Evolutionary conservation across 1,139 yeast genomes (phyloP).

Genomic region (Debaryomycetaceae sp.): DNA sequence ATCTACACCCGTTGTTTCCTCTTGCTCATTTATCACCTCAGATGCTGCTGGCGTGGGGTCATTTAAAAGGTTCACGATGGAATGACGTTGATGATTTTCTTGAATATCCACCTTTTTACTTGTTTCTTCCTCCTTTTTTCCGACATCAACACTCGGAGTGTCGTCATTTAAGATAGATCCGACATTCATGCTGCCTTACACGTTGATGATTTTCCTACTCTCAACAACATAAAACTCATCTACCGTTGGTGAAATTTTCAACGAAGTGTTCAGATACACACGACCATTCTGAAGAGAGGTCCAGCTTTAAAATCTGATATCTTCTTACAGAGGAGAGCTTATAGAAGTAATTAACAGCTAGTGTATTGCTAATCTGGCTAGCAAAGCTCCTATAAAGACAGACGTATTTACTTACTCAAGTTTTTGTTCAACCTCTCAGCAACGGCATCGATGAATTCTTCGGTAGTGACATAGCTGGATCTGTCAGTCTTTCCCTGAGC

Average conservation of each 20-base stretch:
- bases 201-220: not conserved
- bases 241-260: not conserved
- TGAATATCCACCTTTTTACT: conserved; percentile 4
- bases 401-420: conserved; percentile 14
- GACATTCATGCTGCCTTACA: conserved; percentile 32
- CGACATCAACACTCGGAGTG: conserved; percentile 31
- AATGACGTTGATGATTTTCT: conserved; percentile 20
- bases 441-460: conserved; percentile 86
- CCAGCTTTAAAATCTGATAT: too few relatives aligned
- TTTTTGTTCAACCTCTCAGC: conserved; percentile 33
- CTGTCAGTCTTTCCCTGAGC: conserved; percentile 84
- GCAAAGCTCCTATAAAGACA: not conserved
- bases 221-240: not conserved
- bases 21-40: conserved; percentile 1
- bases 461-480: conserved; percentile 77
- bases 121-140: conserved; percentile 6
- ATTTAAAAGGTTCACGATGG: conserved; percentile 27
- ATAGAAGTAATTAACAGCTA: too few relatives aligned
- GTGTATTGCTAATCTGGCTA: too few relatives aligned
- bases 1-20: conserved; percentile 2
- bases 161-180: conserved; percentile 47
- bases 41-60: conserved; percentile 12
- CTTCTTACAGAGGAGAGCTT: too few relatives aligned
- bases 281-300: not conserved
- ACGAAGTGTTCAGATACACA: not conserved